Conservation (phyloP, 345 rosid genomes). For the Microcos paniculata region DNA sequence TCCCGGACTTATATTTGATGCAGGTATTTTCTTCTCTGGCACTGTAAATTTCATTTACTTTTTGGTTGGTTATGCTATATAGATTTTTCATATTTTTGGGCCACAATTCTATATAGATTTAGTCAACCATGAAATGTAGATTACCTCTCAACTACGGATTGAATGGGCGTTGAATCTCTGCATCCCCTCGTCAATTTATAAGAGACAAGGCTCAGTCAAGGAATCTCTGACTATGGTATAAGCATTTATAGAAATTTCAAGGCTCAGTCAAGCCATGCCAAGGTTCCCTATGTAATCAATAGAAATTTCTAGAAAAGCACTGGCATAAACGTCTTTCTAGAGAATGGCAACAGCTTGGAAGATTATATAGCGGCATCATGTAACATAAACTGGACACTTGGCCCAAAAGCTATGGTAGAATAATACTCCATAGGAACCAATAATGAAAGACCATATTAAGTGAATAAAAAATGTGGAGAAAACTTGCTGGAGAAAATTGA, state of each 20-base stretch:
- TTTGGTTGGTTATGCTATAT: not conserved
- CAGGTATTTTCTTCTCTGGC: conserved; percentile 47
- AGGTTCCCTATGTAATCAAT: too few relatives aligned
- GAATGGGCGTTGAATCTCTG: not conserved
- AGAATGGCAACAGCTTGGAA: not conserved
- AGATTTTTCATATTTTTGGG: too few relatives aligned
- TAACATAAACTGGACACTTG: not conserved
- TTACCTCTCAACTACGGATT: not conserved
- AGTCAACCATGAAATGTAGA: not conserved
- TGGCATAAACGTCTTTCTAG: too few relatives aligned
- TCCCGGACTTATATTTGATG: conserved; percentile 94
- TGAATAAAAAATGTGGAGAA: not conserved
- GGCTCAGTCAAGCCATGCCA: too few relatives aligned
- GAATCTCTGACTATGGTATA: not conserved
- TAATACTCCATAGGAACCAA: not conserved
- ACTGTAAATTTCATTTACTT: not conserved
- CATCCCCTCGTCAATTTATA: not conserved
- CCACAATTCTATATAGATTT: too few relatives aligned
- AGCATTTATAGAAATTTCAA: not conserved
- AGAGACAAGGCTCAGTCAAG: not conserved
- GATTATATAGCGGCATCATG: not conserved
- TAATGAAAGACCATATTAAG: not conserved
- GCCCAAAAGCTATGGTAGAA: not conserved
- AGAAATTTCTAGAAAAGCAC: too few relatives aligned
- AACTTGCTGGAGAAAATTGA: not conserved